phyloP scores from a whole-genome alignment of 202 grass and related monocot species.

The Eragrostis tef region DNA sequence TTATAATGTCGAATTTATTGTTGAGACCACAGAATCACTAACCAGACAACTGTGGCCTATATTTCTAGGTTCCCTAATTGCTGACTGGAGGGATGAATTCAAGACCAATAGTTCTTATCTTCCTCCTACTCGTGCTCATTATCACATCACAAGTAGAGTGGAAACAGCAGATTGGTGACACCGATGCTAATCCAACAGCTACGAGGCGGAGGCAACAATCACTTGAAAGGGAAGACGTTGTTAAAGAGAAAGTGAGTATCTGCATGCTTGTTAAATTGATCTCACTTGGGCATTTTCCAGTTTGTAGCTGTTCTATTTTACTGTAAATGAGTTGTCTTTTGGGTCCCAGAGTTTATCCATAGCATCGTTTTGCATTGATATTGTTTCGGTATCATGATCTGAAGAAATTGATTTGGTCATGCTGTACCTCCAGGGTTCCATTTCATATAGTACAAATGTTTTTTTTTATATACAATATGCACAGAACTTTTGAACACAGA shows the following conservation, averaged over 20 bases:
- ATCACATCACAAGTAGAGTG: constrained; percentile 84
- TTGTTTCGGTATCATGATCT: constrained; percentile 25
- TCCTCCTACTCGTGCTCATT: constrained; percentile 75
- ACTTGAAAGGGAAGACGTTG: constrained; percentile 58
- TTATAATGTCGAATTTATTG: not conserved
- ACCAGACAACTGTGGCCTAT: not conserved
- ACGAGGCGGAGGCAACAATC: constrained; percentile 57
- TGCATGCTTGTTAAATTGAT: constrained; percentile 23
- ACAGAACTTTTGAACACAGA: not conserved
- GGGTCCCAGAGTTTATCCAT: not conserved
- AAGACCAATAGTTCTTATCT: constrained; percentile 67
- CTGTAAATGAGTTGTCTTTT: constrained; percentile 2
- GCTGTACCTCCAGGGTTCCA: not conserved
- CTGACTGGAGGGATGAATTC: constrained; percentile 59
- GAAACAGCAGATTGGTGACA: constrained; percentile 79
- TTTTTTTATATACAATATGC: not conserved
- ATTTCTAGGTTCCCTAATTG: constrained; percentile 48
- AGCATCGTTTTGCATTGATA: not conserved
- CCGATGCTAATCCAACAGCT: constrained; percentile 52
- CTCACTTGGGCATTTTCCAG: not conserved
- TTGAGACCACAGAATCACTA: not conserved
- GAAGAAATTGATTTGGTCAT: not conserved
- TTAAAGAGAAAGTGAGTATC: constrained; percentile 78
- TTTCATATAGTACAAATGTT: not conserved
- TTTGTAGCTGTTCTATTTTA: not conserved